phyloP scores from a whole-genome alignment of 2,329 filamentous ascomycete genomes.

The Harringtonia lauricola region DNA sequence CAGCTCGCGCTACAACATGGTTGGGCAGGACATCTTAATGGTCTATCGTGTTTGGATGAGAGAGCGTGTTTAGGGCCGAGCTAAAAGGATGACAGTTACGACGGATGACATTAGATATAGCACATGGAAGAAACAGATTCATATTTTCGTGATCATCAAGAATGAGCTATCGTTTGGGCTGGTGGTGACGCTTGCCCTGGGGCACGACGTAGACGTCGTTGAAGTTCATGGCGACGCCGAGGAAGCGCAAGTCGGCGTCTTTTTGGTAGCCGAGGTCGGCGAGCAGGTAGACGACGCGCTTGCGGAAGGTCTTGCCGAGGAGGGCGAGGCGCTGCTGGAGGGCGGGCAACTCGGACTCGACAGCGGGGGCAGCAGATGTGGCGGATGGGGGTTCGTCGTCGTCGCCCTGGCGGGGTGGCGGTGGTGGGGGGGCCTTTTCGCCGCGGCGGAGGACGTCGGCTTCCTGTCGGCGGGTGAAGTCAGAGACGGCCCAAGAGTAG shows the following conservation, averaged over 20 bases:
- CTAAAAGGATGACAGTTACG: no score
- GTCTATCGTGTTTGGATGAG: neutral
- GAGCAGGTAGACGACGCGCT: conserved; percentile 67
- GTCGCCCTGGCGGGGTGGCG: conserved; percentile 25
- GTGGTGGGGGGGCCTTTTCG: conserved; percentile 37
- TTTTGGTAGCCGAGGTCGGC: conserved; percentile 89
- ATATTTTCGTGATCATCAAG: no score
- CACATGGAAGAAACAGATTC: no score
- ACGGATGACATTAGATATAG: no score
- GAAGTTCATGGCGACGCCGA: conserved; percentile 98
- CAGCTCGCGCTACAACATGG: neutral
- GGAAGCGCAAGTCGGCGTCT: conserved; percentile 88
- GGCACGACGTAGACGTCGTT: conserved; percentile 76
- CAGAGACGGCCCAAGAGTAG: conserved; percentile 88
- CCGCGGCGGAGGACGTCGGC: conserved; percentile 55
- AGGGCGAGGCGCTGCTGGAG: conserved; percentile 63
- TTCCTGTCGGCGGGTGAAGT: conserved; percentile 88
- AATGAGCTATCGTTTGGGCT: conserved; percentile 5
- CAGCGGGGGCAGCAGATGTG: conserved; percentile 33
- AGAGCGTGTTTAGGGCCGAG: no score
- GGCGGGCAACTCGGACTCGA: conserved; percentile 57
- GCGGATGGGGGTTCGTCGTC: conserved; percentile 41
- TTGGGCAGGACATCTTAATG: neutral
- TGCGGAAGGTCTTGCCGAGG: conserved; percentile 65
- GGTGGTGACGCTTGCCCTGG: conserved; percentile 9